These are phyloP conservation scores for Leccinum subrobustum DNA, from an alignment of 1,284 basidiomycete species.

Conservation along the genomic window DNA sequence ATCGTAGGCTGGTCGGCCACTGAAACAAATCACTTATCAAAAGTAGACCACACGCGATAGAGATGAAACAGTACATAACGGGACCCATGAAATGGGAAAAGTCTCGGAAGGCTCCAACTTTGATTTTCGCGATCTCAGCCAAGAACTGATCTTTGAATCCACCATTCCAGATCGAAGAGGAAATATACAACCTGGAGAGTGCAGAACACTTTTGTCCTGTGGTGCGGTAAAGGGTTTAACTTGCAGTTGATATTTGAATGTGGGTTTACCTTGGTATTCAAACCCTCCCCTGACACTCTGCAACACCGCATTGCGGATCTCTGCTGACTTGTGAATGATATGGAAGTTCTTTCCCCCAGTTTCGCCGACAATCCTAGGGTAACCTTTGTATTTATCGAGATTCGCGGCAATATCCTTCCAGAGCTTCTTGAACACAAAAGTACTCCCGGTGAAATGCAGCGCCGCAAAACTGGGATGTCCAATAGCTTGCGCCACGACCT, in stretches of 20 bases:
- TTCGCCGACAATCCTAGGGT: constrained; percentile 96
- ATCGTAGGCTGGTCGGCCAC: constrained; percentile 83
- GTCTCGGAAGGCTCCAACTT: constrained; percentile 77
- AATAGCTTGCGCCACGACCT: constrained; percentile 82
- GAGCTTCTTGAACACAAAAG: constrained; percentile 89
- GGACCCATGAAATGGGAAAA: constrained; percentile 93
- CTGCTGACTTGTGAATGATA: constrained; percentile 85
- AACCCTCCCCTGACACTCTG: constrained; percentile 91
- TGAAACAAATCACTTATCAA: constrained; percentile 29
- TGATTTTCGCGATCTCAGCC: constrained; percentile 79
- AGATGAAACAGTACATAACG: constrained; percentile 69
- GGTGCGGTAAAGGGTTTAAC: neutral
- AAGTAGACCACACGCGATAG: neutral
- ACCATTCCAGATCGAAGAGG: constrained; percentile 80
- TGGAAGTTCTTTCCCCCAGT: constrained; percentile 99
- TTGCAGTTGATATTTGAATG: neutral
- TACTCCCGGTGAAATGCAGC: constrained; percentile 97
- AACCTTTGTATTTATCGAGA: constrained; percentile 82
- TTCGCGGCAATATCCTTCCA: constrained; percentile 96
- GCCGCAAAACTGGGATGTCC: constrained; percentile 81
- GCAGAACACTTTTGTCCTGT: constrained; percentile 96
- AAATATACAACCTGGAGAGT: constrained; percentile 88
- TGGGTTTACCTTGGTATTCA: constrained; percentile 86
- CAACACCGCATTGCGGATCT: constrained; percentile 83
- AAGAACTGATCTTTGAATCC: constrained; percentile 87